Evolutionary conservation across 192 early-diverging fungal species (phyloP), one percentile per base, ranked within the genome.

Genomic region (Umbelopsis vinacea): DNA sequence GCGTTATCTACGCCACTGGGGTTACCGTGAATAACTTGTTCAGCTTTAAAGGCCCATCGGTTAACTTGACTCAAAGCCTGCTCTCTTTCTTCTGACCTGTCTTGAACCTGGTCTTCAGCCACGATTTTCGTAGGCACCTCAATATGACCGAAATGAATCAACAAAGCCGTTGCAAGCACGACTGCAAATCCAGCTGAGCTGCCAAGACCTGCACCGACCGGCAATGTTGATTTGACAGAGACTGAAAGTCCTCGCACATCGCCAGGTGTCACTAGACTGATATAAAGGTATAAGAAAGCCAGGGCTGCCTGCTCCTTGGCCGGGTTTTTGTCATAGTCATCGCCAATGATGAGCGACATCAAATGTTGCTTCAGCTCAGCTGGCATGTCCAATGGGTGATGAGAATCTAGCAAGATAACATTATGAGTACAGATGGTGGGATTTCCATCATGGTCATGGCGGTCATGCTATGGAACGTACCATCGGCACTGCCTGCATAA

Each of bases 1-100:
- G 95, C 84, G 75, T 99, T 99, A 75, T 99, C 98, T 14, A 99
- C 87, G 1, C 98, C 98, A 26, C 93, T 96, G 6, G 97, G 96
- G 37, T 92, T 95, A 10, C 96, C 96, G 73, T 99, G 98, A 15
- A 97, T 92, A 11, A 99, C 92, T 77, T 96, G 92, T 77, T 99
- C 98, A 2, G 94, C 91, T 66, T 86, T 85, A 76, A 93, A 97
- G 6, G 95, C 95, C 92, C 95, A 97, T n/a, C 82, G 76, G 70
- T 99, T 98, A 55, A 98, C 88, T 66, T 86, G 68, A 24, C 87
- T 76, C 46, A 81, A 68, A 43, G 79, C 79, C 12, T 69, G 52
- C 4, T 69, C 75, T 17, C 15, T 35, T 69, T 73, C 78, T 69
- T 63, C 19, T 38, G 57, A 63, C 35, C 57, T 63, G 24, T 63